These are phyloP conservation scores for Scytalidium sp. DNA, from an alignment of 2,329 filamentous ascomycete species.

Conservation along the genomic window DNA sequence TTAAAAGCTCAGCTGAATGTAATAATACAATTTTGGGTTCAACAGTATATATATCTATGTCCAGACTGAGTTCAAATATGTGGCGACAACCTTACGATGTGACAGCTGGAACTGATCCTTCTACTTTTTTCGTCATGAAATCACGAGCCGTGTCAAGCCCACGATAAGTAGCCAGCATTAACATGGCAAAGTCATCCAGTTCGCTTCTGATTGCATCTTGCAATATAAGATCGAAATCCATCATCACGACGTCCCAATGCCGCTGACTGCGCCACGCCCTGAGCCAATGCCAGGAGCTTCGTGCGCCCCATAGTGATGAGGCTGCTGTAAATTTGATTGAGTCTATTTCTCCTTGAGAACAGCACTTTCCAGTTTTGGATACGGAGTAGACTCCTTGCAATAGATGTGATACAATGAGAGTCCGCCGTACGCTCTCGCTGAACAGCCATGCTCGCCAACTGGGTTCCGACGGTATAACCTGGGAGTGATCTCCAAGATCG, in stretches of 20 bases:
- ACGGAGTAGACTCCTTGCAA: not conserved
- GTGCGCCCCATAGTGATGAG: not conserved
- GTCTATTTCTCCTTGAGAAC: not conserved
- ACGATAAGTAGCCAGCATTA: not conserved
- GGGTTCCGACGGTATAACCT: not conserved
- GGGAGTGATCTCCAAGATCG: not conserved
- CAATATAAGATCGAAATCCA: not conserved
- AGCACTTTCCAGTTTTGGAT: not conserved
- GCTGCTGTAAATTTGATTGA: not conserved
- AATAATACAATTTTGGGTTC: not conserved
- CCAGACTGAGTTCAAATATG: too few relatives aligned
- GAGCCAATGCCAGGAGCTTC: not conserved
- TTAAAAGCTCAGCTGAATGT: too few relatives aligned
- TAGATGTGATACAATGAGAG: not conserved
- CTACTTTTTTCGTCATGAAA: not conserved
- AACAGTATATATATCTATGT: too few relatives aligned
- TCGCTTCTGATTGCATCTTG: not conserved
- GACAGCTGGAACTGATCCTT: not conserved
- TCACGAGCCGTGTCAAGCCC: not conserved
- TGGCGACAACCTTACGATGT: not conserved
- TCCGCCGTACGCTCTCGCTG: not conserved
- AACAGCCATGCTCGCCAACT: not conserved
- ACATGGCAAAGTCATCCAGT: not conserved
- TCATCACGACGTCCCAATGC: not conserved
- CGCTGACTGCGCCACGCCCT: not conserved